Base-by-base conservation (phyloP, 2,329 filamentous ascomycete genomes). In the Neofusicoccum kwambonambiense region DNA sequence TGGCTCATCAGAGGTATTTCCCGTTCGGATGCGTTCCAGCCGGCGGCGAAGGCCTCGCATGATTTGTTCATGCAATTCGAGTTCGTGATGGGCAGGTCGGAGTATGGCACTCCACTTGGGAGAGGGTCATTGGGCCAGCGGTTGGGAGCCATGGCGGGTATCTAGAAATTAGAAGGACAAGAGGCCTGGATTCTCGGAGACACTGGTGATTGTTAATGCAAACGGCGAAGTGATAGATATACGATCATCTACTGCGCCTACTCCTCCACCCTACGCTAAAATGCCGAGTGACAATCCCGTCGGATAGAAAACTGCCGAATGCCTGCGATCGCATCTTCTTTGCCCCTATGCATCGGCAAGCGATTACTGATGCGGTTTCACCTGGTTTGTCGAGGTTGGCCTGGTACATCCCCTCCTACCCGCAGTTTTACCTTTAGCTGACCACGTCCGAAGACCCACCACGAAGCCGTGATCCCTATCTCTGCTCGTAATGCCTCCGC, bases 11-110 rank as follows among this genome's bases (percentile, higher is more conserved):
- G 57, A 6, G 63, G 64, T 12, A 64, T 67, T 12, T 61, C 64
- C 17, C 17, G 58, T 39, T 69, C 62, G 22, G 68, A 66, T 15
- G 52, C 62, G 4, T 67, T 64, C 50, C 64, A 67, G 7, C 67
- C 67, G 7, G 66, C 66, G 9, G 66, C 61, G 44, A 66, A 70
- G n/a, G 68, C 68, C 35, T 56, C 52, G 50, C 68, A 70, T 8
- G 51, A 49, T 3, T 37, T 31, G 56, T 68, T 67, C 22, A 64
- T 64, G 47, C 68, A 70, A 39, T 65, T 50, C n/a, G 68, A 64
- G 60, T 68, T 57, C 5, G 67, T 61, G 60, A 69, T 66, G 13
- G 68, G 66, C 4, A 69, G 66, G 57, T 69, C 62, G 4, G 65
- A 49, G 39, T 67, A 54, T 15, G 56, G 34, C 1, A 64, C 17